Evolutionary conservation across 495 filamentous ascomycete genomes (phyloP), one percentile per base, ranked within the genome.

Genomic region (Aspergillus baeticus): DNA sequence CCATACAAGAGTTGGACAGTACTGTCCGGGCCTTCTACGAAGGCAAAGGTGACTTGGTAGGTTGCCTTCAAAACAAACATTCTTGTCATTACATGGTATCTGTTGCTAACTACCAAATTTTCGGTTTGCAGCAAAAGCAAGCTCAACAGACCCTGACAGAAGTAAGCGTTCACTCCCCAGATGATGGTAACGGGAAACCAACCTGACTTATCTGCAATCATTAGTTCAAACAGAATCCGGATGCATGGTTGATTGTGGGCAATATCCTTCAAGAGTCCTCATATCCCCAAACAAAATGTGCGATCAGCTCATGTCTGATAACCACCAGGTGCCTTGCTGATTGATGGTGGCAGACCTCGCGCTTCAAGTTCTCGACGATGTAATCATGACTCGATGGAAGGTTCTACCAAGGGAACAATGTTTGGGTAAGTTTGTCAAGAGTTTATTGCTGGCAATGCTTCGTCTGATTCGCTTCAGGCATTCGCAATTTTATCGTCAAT

Each of bases 311-410:
- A n/a, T 31, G 5, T n/a, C 10, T 14, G 38, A 18, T 22, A n/a
- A 26, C 2, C 17, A 21, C 13, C 8, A 31, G 13, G 21, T 26
- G 8, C 18, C 20, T 29, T 55, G 51, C 85, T 89, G 62, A 88
- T 70, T 89, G 62, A 88, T 70, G 57, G 20, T 55, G 55, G 41
- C 60, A 96, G 91, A 95, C 72, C 82, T 98, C 65, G 94, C 91
- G 38, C 77, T 99, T 60, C 95, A 98, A 76, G 91, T 99, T 52
- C 84, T 98, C 46, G 95, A 99, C 73, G 90, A 88, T 81, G 94
- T 99, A 58, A 98, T 98, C 63, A 93, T 95, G 87, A 99, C 95
- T 42, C 86, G 93, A 75, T 98, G 94, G 95, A 99, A 96, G 74
- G 91, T 98, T 39, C 75, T 98, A 54, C 94, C 95, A 17, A 84